These are phyloP conservation scores for Paraphaeosphaeria sporulosa DNA, from an alignment of 2,329 filamentous ascomycete species.

Conservation along the genomic window DNA sequence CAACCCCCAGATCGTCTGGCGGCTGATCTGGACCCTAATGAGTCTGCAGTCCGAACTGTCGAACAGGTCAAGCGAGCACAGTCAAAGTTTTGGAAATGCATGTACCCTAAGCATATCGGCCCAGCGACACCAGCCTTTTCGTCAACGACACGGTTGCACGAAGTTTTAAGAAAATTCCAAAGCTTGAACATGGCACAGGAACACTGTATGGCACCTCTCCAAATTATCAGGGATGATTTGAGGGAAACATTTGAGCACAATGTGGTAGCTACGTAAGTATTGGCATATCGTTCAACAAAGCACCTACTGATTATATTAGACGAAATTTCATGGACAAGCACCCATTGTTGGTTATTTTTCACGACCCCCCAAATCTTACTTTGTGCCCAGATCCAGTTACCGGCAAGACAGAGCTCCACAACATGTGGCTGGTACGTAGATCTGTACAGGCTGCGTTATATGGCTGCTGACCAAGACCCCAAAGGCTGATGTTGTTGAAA, in stretches of 20 bases:
- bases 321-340: slow-evolving; percentile 70
- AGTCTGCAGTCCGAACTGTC: slow-evolving; percentile 62
- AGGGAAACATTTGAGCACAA: slow-evolving; percentile 85
- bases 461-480: slow-evolving; percentile 51
- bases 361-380: slow-evolving; percentile 72
- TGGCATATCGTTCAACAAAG: neutral
- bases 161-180: slow-evolving; percentile 81
- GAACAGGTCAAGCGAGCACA: slow-evolving; percentile 66
- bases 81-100: slow-evolving; percentile 82
- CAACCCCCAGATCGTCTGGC: slow-evolving; percentile 77
- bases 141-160: slow-evolving; percentile 69
- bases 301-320: slow-evolving; percentile 45
- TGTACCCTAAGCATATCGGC: slow-evolving; percentile 70
- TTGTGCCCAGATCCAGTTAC: slow-evolving; percentile 59
- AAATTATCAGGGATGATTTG: slow-evolving; percentile 76
- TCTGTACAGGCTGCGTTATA: slow-evolving; percentile 37
- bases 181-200: slow-evolving; percentile 73
- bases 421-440: slow-evolving; percentile 81
- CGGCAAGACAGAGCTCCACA: slow-evolving; percentile 79
- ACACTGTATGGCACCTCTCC: slow-evolving; percentile 80
- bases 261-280: slow-evolving; percentile 74
- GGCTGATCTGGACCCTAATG: slow-evolving; percentile 55
- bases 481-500: slow-evolving; percentile 81
- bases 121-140: slow-evolving; percentile 37
- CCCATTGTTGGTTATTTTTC: slow-evolving; percentile 83